Base-by-base conservation (phyloP, 345 rosid genomes). In the Melaleuca quinquenervia region DNA sequence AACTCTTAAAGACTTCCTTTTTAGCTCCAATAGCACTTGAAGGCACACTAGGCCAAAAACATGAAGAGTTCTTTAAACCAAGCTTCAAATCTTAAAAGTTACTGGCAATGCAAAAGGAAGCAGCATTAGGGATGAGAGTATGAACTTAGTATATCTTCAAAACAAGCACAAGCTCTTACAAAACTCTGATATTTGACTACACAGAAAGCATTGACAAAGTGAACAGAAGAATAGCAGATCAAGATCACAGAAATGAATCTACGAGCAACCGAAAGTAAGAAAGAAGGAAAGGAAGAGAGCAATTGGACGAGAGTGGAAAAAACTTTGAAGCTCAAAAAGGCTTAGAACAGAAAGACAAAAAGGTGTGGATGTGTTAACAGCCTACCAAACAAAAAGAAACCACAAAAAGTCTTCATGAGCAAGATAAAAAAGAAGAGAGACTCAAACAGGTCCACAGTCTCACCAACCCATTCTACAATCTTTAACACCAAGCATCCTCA, bases 391-490 rank as follows among this genome's bases (percentile, higher is more conserved):
- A 84, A 86, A 87, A 70, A 52, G 82, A 15, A 53, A 89, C 89
- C 87, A 85, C 88, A 82, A 83, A 90, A 90, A 91, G 86, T 87
- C 92, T 90, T 93, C 85, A 85, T 85, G 36, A 85, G 86, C 91
- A 94, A 91, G 94, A 87, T 82, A 83, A 85, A 85, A 85, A 85
- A 74, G 75, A 76, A 84, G 85, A 86, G 86, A 70, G 49, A 58
- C 87, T 86, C 85, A 36, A 87, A 91, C 84, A 85, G 89, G 85
- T 82, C 86, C 91, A 89, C 88, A 7, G 55, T 55, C 91, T 87
- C 91, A 92, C 95, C 93, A 92, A 93, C 91, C 89, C 87, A 87
- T 91, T 64, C 89, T 82, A 86, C 88, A 85, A 53, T 89, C 92
- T 93, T 90, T 87, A 90, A 87, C 86, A 85, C 83, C 85, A 92